Evolutionary conservation across 2,329 filamentous ascomycete species (phyloP).

Genomic region (Cyphellophora attinorum): DNA sequence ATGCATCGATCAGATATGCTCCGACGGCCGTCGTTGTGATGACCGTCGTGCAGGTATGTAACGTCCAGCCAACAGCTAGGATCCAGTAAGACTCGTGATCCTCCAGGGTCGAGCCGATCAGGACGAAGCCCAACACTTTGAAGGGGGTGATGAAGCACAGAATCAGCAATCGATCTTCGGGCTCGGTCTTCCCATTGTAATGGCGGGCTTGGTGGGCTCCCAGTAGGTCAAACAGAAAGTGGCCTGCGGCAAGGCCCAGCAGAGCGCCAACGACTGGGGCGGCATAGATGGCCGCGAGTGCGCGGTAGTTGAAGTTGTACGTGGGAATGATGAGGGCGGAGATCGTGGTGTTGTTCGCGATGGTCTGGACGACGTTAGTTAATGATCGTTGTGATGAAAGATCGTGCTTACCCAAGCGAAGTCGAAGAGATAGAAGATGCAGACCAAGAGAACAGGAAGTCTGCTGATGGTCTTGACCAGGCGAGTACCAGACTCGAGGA

Average conservation of each 20-base stretch:
- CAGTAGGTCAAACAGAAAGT: conserved; percentile 45
- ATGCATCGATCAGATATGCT: conserved; percentile 43
- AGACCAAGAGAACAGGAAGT: conserved; percentile 21
- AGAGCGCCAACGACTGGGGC: conserved; percentile 43
- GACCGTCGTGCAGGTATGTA: conserved; percentile 47
- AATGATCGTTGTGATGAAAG: too few relatives aligned
- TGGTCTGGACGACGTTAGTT: too few relatives aligned
- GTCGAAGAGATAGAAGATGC: conserved; percentile 24
- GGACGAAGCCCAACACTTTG: conserved; percentile 32
- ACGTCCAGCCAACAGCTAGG: conserved; percentile 36
- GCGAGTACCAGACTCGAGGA: conserved; percentile 31
- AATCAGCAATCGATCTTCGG: conserved; percentile 43
- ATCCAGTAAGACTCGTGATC: conserved; percentile 33
- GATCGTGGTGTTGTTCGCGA: conserved; percentile 47
- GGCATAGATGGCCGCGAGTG: conserved; percentile 46
- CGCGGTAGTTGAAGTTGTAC: conserved; percentile 38
- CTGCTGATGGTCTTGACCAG: conserved; percentile 28
- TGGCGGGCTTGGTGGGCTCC: conserved; percentile 34
- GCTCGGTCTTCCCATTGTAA: conserved; percentile 44
- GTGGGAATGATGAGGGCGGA: conserved; percentile 39
- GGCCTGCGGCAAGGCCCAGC: conserved; percentile 41
- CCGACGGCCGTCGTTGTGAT: conserved; percentile 41
- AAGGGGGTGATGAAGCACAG: conserved; percentile 37
- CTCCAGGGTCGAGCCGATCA: conserved; percentile 14
- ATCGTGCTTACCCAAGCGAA: too few relatives aligned